Evolutionary conservation across 2,329 filamentous ascomycete genomes (phyloP).

Genomic region (Aspergillus terreus): DNA sequence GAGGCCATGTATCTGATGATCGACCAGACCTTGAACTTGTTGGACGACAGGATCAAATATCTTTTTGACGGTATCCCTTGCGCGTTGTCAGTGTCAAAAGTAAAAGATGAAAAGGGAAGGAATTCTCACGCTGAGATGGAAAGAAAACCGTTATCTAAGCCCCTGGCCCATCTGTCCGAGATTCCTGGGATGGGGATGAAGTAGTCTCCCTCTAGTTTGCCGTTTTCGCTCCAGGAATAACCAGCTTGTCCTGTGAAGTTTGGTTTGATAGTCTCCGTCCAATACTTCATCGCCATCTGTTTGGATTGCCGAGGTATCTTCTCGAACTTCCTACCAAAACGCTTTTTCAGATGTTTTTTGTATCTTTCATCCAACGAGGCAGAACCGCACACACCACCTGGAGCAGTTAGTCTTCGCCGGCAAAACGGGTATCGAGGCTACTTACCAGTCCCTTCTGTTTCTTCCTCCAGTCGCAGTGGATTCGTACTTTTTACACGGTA

Average conservation of each 20-base stretch:
- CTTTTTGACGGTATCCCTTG: constrained; percentile 6
- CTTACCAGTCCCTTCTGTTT: constrained; percentile 24
- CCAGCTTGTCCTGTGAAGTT: constrained; percentile 5
- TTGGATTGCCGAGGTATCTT: constrained; percentile 13
- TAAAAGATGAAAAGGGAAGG: neutral
- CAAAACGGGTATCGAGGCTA: neutral
- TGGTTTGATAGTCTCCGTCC: constrained; percentile 28
- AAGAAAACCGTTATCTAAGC: constrained; percentile 15
- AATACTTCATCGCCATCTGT: constrained; percentile 25
- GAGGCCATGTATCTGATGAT: constrained; percentile 14
- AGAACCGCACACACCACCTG: constrained; percentile 29
- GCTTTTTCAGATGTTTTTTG: constrained; percentile 17
- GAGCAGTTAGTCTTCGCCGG: too few relatives aligned
- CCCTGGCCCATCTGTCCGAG: constrained; percentile 16
- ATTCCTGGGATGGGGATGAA: constrained; percentile 22
- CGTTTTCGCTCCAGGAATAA: neutral
- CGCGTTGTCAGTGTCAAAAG: neutral
- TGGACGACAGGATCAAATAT: constrained; percentile 28
- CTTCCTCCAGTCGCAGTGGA: constrained; percentile 23
- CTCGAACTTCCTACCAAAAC: constrained; percentile 25
- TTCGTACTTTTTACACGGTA: constrained; percentile 22
- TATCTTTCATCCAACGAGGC: constrained; percentile 28
- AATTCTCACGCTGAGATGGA: constrained; percentile 5
- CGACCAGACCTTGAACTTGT: constrained; percentile 21
- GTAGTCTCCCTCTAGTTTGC: constrained; percentile 16